These are phyloP conservation scores for Detonula confervacea DNA, from an alignment of 352 stramenopile genomes.

Conservation along the genomic window DNA sequence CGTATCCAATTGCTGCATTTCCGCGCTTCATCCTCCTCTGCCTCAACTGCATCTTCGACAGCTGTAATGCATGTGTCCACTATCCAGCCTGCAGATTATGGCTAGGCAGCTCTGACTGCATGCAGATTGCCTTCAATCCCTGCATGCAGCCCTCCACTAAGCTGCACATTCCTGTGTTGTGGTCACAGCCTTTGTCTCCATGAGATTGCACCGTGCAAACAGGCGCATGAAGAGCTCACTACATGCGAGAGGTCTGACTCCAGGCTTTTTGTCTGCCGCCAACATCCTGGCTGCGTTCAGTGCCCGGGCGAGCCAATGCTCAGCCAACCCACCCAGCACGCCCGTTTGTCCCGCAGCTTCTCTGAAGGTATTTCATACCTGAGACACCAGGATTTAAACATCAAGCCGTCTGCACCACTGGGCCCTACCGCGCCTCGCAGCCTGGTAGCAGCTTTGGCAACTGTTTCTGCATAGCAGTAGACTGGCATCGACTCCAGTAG, in stretches of 20 bases:
- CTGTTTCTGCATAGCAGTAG: conserved; percentile 23
- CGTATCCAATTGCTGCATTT: background rate
- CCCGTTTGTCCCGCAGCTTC: conserved; percentile 25
- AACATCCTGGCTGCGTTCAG: conserved; percentile 23
- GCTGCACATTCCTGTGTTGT: conserved; percentile 33
- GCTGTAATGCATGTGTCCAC: no score
- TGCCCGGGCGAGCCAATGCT: conserved; percentile 32
- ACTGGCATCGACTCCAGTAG: no score
- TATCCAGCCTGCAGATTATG: no score
- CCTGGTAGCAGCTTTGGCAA: conserved; percentile 10
- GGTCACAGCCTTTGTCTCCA: background rate
- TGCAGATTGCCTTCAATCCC: conserved; percentile 54
- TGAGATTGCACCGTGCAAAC: background rate
- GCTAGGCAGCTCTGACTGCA: background rate
- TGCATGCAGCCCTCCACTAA: conserved; percentile 48
- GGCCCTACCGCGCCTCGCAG: conserved; percentile 36
- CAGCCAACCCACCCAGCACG: conserved; percentile 33
- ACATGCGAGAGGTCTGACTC: conserved; percentile 38
- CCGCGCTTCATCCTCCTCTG: background rate
- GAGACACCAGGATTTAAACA: conserved; percentile 34
- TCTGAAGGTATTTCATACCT: background rate
- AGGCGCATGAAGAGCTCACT: conserved; percentile 35
- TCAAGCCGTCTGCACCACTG: conserved; percentile 22
- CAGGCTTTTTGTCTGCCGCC: conserved; percentile 48
- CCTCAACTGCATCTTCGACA: no score